These are phyloP conservation scores for Xylariaceae sp. DNA, from an alignment of 2,329 filamentous ascomycete genomes.

Conservation along the genomic window DNA sequence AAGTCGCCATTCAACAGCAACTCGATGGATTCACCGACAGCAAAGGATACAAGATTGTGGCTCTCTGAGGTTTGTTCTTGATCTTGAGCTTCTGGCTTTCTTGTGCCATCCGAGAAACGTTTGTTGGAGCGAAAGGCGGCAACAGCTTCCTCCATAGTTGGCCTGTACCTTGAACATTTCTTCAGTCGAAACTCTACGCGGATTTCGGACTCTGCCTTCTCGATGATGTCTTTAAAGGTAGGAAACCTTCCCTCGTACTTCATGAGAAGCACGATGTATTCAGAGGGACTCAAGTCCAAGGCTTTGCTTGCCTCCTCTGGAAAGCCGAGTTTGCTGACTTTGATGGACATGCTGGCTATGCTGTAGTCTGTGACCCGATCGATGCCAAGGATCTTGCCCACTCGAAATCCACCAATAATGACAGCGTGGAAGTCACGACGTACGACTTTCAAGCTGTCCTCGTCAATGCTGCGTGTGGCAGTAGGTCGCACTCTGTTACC, in stretches of 20 bases:
- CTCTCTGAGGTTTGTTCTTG: not conserved
- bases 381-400: conserved; percentile 58
- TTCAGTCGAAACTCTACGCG: conserved; percentile 60
- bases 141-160: conserved; percentile 52
- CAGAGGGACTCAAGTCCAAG: conserved; percentile 64
- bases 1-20: conserved; percentile 65
- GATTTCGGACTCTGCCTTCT: conserved; percentile 33
- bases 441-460: conserved; percentile 36
- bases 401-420: conserved; percentile 64
- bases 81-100: not conserved
- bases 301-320: conserved; percentile 71
- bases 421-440: conserved; percentile 57
- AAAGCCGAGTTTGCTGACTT: conserved; percentile 65
- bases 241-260: conserved; percentile 61
- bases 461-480: not conserved
- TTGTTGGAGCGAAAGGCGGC: conserved; percentile 40
- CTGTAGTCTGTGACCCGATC: conserved; percentile 36
- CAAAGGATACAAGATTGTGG: conserved; percentile 49
- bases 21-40: conserved; percentile 70
- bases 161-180: conserved; percentile 69
- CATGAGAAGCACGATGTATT: conserved; percentile 73
- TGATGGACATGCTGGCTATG: conserved; percentile 64
- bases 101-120: no score
- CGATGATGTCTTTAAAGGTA: conserved; percentile 50
- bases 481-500: conserved; percentile 17